Conservation (phyloP, 1,284 basidiomycete genomes). For the Puccinia hordei region DNA sequence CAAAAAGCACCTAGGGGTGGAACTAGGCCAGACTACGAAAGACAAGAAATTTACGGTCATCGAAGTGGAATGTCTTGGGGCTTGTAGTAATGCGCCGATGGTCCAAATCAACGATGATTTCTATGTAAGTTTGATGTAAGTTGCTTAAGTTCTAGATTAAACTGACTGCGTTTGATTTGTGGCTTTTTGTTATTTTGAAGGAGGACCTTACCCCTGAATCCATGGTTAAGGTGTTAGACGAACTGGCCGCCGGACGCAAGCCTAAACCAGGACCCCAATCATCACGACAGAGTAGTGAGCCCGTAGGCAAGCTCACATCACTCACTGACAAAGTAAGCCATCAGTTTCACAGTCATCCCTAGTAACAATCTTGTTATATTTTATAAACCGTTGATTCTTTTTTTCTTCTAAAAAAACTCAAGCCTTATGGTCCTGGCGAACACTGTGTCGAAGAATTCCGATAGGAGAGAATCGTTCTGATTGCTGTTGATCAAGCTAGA, state of each 20-base stretch:
- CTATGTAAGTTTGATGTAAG: slow-evolving; percentile 68
- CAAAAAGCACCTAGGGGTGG: slow-evolving; percentile 73
- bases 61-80: slow-evolving; percentile 97
- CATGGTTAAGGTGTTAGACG: slow-evolving; percentile 82
- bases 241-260: slow-evolving; percentile 79
- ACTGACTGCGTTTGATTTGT: not conserved
- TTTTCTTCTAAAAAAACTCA: not conserved
- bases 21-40: slow-evolving; percentile 85
- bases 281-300: slow-evolving; percentile 81
- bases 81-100: slow-evolving; percentile 99
- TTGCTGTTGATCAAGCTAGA: no score
- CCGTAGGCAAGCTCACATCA: slow-evolving; percentile 82
- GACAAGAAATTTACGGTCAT: slow-evolving; percentile 97
- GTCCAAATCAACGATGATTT: slow-evolving; percentile 94
- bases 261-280: slow-evolving; percentile 91
- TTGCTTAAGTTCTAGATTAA: slow-evolving; percentile 16
- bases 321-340: slow-evolving; percentile 74
- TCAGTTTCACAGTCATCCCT: not conserved
- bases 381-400: slow-evolving; percentile 47
- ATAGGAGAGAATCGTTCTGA: slow-evolving; percentile 60
- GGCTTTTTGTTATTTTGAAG: slow-evolving; percentile 56
- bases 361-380: slow-evolving; percentile 20
- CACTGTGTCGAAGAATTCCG: slow-evolving; percentile 83
- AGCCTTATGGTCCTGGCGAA: slow-evolving; percentile 94
- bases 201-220: slow-evolving; percentile 94